These are phyloP conservation scores for Beauveria pseudobassiana DNA, from an alignment of 2,329 filamentous ascomycete species.

Conservation along the genomic window DNA sequence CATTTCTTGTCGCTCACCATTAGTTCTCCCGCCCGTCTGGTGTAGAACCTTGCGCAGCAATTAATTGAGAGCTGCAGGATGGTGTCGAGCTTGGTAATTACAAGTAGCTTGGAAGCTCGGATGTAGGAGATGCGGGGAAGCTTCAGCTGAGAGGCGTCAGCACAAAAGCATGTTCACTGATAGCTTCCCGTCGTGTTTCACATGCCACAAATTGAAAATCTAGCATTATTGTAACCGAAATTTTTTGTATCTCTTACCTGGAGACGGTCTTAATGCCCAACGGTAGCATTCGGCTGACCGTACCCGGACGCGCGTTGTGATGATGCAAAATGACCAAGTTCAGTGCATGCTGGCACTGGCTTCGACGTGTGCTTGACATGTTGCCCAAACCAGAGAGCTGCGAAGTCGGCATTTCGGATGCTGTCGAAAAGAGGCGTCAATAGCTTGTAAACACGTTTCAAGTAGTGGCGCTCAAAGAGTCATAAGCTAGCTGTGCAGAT, in stretches of 20 bases:
- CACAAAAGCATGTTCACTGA: neutral
- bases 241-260: neutral
- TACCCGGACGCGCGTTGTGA: neutral
- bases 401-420: neutral
- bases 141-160: neutral
- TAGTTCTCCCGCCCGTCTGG: neutral
- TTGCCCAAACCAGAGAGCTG: neutral
- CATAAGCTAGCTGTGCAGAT: neutral
- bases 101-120: no score
- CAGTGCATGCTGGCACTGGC: neutral
- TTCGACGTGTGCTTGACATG: neutral
- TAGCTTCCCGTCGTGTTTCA: conserved; percentile 3
- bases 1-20: neutral
- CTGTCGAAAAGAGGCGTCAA: neutral
- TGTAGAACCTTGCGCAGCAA: conserved; percentile 1
- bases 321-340: neutral
- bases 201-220: neutral
- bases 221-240: neutral
- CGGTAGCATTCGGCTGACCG: neutral
- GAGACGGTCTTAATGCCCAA: neutral
- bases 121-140: conserved; percentile 4
- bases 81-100: neutral
- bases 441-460: neutral
- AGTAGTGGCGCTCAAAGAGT: conserved; percentile 1
- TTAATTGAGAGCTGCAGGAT: neutral